Conservation (phyloP, 257 asterid species). For the Solanum ahanhuiri region DNA sequence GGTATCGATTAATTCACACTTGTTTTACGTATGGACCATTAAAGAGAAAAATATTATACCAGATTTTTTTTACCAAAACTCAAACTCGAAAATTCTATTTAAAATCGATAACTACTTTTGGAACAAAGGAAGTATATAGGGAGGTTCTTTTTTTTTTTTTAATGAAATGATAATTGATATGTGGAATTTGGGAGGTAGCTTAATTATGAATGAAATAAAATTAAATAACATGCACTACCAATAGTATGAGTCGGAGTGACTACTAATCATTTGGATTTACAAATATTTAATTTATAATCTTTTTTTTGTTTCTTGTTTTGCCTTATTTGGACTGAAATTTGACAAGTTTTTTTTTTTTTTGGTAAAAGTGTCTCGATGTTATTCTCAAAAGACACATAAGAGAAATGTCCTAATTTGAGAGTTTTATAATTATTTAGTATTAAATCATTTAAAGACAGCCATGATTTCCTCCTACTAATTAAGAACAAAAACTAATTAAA, state of each 20-base stretch:
- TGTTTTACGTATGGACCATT: no score
- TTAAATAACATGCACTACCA: background rate
- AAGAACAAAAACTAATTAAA: constrained; percentile 1
- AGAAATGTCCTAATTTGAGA: background rate
- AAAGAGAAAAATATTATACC: no score
- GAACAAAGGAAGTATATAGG: no score
- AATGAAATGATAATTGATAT: background rate
- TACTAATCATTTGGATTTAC: constrained; percentile 12
- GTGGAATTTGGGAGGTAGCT: background rate
- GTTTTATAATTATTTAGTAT: constrained; percentile 15
- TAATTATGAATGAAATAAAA: background rate
- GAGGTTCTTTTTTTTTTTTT: no score
- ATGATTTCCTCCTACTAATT: constrained; percentile 43
- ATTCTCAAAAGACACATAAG: constrained; percentile 37
- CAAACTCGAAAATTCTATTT: no score
- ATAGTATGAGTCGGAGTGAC: background rate
- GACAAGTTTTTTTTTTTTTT: no score
- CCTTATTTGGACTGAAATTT: no score
- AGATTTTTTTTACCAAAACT: no score
- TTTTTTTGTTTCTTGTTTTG: no score
- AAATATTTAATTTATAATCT: background rate
- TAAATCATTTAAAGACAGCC: constrained; percentile 37
- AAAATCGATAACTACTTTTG: no score
- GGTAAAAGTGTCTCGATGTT: constrained; percentile 39
- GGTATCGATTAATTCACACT: no score